Percentiles rank a stretch among this genome's conserved stretches.
phyloP scores from a whole-genome alignment of 2,329 filamentous ascomycete genomes.

The Botryotinia globosa region DNA sequence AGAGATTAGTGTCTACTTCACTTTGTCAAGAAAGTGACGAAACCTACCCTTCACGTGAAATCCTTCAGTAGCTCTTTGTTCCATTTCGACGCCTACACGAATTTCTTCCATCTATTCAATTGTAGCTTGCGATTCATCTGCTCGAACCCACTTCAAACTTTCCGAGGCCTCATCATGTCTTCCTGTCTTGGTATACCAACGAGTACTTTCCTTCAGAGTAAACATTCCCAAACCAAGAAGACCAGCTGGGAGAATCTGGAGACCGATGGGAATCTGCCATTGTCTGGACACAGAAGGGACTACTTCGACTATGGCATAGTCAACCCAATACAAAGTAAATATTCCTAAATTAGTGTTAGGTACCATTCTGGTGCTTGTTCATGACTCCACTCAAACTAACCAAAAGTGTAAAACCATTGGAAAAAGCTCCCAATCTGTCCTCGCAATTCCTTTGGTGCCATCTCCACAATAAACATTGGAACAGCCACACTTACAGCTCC shows the following conservation, averaged over 20 bases:
- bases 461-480: slow-evolving; percentile 45
- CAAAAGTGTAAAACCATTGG: slow-evolving; percentile 41
- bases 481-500: slow-evolving; percentile 46
- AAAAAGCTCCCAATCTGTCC: slow-evolving; percentile 41
- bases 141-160: background rate
- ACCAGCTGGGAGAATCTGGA: background rate
- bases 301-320: background rate
- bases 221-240: background rate
- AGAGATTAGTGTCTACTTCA: background rate
- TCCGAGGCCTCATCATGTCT: background rate
- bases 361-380: rapidly evolving
- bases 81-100: slow-evolving; percentile 43
- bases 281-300: background rate
- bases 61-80: slow-evolving; percentile 45
- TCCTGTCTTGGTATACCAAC: background rate
- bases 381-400: slow-evolving; percentile 32
- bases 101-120: background rate
- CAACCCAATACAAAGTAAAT: slow-evolving; percentile 39
- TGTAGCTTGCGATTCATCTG: background rate
- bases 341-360: background rate
- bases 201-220: background rate
- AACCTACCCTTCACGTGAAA: slow-evolving; percentile 30
- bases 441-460: slow-evolving; percentile 43
- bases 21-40: background rate
- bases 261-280: background rate